phyloP scores from a whole-genome alignment of 768 basidiomycete genomes.

The Rhizopogon vesiculosus region DNA sequence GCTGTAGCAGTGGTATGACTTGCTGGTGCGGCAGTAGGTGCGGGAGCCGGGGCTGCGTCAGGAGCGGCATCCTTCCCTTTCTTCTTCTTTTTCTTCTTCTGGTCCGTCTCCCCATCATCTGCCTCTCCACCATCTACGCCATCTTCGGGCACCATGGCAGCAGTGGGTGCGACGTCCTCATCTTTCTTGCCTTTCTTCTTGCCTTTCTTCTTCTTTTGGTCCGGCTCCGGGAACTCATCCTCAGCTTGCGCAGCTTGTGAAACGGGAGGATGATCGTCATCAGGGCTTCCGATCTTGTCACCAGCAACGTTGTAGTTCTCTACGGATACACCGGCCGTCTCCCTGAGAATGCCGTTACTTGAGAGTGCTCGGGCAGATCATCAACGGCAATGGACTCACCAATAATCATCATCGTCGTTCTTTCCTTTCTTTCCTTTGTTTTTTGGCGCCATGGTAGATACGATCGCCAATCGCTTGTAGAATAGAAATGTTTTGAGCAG shows the following conservation, averaged over 20 bases:
- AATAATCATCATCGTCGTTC: conserved; percentile 74
- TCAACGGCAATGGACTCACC: conserved; percentile 40
- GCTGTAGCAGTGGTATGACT: conserved; percentile 9
- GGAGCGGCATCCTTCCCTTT: conserved; percentile 64
- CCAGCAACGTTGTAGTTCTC: conserved; percentile 33
- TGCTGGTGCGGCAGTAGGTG: conserved; percentile 33
- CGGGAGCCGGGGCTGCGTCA: conserved; percentile 31
- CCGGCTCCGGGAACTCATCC: conserved; percentile 5
- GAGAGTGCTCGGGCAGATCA: conserved; percentile 11
- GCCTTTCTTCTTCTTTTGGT: conserved; percentile 30
- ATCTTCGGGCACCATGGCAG: conserved; percentile 26
- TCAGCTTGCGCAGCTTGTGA: conserved; percentile 38
- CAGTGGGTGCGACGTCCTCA: conserved; percentile 34
- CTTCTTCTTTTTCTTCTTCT: conserved; percentile 81
- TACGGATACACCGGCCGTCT: conserved; percentile 56
- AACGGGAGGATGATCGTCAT: conserved; percentile 40
- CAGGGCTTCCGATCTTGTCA: conserved; percentile 29
- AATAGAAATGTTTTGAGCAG: neutral
- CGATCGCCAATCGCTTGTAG: neutral
- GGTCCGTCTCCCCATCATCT: conserved; percentile 39
- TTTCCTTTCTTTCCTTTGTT: conserved; percentile 88
- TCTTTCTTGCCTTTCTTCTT: conserved; percentile 59
- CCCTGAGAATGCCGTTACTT: conserved; percentile 38
- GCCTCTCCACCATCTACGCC: conserved; percentile 45
- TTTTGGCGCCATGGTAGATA: conserved; percentile 42